These are phyloP conservation scores for Bimuria novae-zelandiae DNA, from an alignment of 2,329 filamentous ascomycete species.

Conservation along the genomic window DNA sequence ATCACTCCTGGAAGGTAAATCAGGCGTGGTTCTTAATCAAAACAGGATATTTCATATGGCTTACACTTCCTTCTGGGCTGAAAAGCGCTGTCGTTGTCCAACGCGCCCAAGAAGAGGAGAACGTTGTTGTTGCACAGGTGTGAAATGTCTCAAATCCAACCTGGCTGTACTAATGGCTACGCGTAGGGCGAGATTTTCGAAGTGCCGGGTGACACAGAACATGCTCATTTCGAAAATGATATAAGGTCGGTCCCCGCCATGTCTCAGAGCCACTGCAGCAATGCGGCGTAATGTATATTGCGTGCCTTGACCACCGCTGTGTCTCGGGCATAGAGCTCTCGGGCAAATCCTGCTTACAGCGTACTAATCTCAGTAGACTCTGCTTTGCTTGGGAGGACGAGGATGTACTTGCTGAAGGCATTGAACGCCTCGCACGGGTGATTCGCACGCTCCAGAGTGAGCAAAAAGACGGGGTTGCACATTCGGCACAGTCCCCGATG, in stretches of 20 bases:
- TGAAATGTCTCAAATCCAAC: conserved; percentile 13
- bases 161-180: conserved; percentile 21
- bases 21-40: too few relatives aligned
- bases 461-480: conserved; percentile 19
- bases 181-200: conserved; percentile 69
- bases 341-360: not conserved
- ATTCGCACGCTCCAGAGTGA: conserved; percentile 47
- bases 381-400: conserved; percentile 64
- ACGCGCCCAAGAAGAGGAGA: conserved; percentile 64
- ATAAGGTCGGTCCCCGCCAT: conserved; percentile 23
- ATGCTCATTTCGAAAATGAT: conserved; percentile 61
- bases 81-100: conserved; percentile 61
- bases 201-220: conserved; percentile 51
- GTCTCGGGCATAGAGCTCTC: not conserved
- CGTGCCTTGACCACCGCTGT: not conserved
- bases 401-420: conserved; percentile 67
- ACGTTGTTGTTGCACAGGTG: conserved; percentile 66
- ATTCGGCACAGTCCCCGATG: conserved; percentile 13
- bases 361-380: conserved; percentile 20
- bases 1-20: too few relatives aligned
- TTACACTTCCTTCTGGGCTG: conserved; percentile 63
- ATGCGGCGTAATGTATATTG: not conserved
- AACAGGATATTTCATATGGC: conserved; percentile 91
- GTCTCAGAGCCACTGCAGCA: conserved; percentile 11
- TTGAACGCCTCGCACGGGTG: conserved; percentile 64